Evolutionary conservation across 495 filamentous ascomycete genomes (phyloP), one percentile per base, ranked within the genome.

Genomic region (Podospora comata): DNA sequence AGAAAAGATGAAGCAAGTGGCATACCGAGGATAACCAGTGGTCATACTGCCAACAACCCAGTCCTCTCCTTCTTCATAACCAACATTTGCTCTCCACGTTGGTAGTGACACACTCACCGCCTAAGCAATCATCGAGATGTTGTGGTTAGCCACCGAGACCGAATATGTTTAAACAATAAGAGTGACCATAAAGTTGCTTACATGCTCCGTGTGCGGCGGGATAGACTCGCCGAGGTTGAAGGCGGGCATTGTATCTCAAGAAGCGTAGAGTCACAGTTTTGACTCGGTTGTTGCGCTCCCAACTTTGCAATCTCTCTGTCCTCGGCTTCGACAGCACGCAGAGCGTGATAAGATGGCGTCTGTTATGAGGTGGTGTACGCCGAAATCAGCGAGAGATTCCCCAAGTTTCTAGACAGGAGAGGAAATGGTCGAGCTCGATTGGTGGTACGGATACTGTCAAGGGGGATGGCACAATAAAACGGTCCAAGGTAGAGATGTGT

Each of bases 51-150:
- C 85, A 53, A 96, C 65, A 13, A 99, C 90, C 91, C 92, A 94
- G 65, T 88, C 83, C 75, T 95, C 85, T 32, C 93, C 94, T 77
- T 98, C 92, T 77, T 98, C 95, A 71, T 99, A 99, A 2, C 86
- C 95, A 28, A 98, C 81, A 75, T 94, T 97, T 56, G 93, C 81
- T 70, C 82, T 86, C 95, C 95, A 99, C 82, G 94, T 95, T 58
- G 95, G 95, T 39, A 99, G 83, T 3, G 96, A 98, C 23, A 97
- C 93, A 76, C 94, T 97, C 68, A 98, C 92, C 60, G 95, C 96
- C 94, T 98, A 56, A 64, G 53, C 2, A 28, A 13, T 20, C 23
- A 60, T 26, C 5, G 0, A 30, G 6, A 26, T 15, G 59, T 32
- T 16, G 48, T 53, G 67, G 28, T 53, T 4, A 57, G 57, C 5